These are phyloP conservation scores for Jimgerdemannia flammicorona DNA, from an alignment of 192 early-diverging fungal genomes.

Conservation along the genomic window DNA sequence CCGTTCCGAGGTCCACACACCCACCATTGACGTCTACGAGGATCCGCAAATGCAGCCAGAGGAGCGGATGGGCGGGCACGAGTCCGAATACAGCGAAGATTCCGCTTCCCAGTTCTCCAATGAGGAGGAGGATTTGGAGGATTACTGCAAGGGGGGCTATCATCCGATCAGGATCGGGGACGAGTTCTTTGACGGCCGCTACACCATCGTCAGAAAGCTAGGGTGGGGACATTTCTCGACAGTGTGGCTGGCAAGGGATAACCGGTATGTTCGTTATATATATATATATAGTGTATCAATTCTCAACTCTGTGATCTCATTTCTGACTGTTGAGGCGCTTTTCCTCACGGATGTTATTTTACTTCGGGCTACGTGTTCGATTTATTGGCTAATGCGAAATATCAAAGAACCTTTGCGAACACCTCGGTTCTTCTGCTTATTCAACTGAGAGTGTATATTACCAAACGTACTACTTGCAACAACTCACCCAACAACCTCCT, in stretches of 20 bases:
- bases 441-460: too few species aligned
- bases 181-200: conserved; percentile 70
- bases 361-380: not conserved
- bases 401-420: too few species aligned
- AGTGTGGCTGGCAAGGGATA: conserved; percentile 90
- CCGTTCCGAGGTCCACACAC: not conserved
- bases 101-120: conserved; percentile 33
- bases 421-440: not conserved
- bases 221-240: conserved; percentile 99
- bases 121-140: conserved; percentile 86
- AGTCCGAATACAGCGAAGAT: not conserved
- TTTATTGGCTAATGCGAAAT: not conserved
- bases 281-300: not conserved
- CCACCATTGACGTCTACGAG: not conserved
- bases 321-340: too few species aligned
- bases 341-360: too few species aligned
- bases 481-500: not conserved
- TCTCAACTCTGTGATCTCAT: not conserved
- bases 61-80: not conserved
- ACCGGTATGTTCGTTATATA: conserved; percentile 33
- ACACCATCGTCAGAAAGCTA: conserved; percentile 87
- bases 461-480: not conserved
- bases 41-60: not conserved
- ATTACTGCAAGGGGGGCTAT: conserved; percentile 94
- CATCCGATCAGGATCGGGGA: conserved; percentile 88